Conservation (phyloP, 768 basidiomycete genomes). For the Rhodotorula babjevae region DNA sequence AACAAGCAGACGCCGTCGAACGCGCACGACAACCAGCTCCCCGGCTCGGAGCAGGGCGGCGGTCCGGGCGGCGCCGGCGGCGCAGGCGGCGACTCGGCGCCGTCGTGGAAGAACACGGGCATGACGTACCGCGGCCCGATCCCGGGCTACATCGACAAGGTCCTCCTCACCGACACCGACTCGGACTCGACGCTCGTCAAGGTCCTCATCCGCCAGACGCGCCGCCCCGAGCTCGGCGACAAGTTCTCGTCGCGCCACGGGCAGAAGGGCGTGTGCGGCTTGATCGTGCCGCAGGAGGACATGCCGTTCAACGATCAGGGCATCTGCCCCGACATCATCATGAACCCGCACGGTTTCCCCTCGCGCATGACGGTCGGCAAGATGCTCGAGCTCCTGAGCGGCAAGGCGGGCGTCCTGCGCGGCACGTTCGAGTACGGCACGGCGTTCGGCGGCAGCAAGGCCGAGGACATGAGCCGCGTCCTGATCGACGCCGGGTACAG, state of each 20-base stretch:
- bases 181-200: constrained; percentile 89
- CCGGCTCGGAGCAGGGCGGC: constrained; percentile 13
- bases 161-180: constrained; percentile 93
- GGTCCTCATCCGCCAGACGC: constrained; percentile 91
- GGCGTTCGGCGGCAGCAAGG: constrained; percentile 97
- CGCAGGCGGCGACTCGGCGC: constrained; percentile 49
- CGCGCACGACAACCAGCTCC: constrained; percentile 61
- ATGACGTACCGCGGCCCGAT: constrained; percentile 91
- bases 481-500: constrained; percentile 91
- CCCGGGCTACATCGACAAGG: constrained; percentile 91
- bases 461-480: constrained; percentile 96
- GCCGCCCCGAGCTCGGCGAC: constrained; percentile 92
- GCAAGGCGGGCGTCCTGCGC: constrained; percentile 88
- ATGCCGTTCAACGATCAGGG: constrained; percentile 99
- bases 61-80: not conserved
- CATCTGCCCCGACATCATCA: constrained; percentile 83
- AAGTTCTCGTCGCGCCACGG: constrained; percentile 98
- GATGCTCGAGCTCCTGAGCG: constrained; percentile 96
- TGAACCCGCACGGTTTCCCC: constrained; percentile 99
- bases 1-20: constrained; percentile 96
- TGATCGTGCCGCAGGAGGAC: constrained; percentile 98
- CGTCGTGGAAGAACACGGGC: constrained; percentile 84
- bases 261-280: constrained; percentile 96
- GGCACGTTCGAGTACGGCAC: constrained; percentile 91
- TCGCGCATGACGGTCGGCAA: constrained; percentile 94